These are phyloP conservation scores for Eucalyptus lansdowneana DNA, from an alignment of 345 rosid species.

Conservation along the genomic window DNA sequence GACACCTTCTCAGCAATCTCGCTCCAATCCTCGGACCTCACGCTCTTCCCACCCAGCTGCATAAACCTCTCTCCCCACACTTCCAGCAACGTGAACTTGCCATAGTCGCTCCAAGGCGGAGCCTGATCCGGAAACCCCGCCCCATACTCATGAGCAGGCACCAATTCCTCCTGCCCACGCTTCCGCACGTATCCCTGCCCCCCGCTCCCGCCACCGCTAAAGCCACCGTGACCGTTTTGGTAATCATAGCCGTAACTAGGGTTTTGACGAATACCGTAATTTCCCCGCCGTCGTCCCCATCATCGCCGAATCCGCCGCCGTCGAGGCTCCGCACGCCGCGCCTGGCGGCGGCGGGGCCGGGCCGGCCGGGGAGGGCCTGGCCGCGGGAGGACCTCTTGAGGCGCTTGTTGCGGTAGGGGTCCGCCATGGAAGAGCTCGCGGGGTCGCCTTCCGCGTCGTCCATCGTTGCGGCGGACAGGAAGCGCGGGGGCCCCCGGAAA, in stretches of 20 bases:
- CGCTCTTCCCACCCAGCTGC: slow-evolving; percentile 36
- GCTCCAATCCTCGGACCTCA: slow-evolving; percentile 44
- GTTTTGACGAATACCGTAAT: not conserved
- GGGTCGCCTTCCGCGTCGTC: not conserved
- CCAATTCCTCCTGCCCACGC: slow-evolving; percentile 14
- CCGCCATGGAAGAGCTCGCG: not conserved
- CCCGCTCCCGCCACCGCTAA: not conserved
- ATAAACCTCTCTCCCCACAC: slow-evolving; percentile 49
- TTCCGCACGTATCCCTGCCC: slow-evolving; percentile 23
- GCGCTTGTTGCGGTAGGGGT: slow-evolving; percentile 13
- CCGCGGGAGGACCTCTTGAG: not conserved
- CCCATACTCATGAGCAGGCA: slow-evolving; percentile 2
- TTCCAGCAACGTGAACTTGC: slow-evolving; percentile 31
- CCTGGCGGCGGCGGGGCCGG: not conserved
- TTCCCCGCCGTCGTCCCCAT: slow-evolving; percentile 1
- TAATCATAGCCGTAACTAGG: not conserved
- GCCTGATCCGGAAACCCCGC: not conserved
- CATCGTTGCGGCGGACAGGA: not conserved
- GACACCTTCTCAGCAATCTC: slow-evolving; percentile 42
- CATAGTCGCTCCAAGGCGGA: slow-evolving; percentile 22
- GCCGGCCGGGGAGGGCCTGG: not conserved
- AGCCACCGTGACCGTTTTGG: not conserved
- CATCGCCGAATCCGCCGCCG: slow-evolving; percentile 2
- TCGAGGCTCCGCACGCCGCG: slow-evolving; percentile 7
- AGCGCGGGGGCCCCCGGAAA: not conserved